Evolutionary conservation across 805 yeast species (phyloP), one percentile per base, ranked within the genome.

Genomic region (Monosporozyma servazzii): DNA sequence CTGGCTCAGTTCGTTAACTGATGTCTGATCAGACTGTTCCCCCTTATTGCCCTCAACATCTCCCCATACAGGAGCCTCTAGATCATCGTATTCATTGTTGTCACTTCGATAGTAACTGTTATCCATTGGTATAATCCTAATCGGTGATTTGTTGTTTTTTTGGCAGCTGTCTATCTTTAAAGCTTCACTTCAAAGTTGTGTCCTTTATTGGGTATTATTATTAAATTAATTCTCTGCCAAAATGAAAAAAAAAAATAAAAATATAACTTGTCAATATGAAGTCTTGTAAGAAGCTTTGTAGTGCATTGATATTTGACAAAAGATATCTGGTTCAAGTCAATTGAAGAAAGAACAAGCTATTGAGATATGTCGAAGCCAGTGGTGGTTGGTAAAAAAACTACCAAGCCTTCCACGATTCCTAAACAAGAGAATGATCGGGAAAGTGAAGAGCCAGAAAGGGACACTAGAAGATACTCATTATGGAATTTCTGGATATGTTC

Each of bases 401-500:
- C 11, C 9, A 42, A 23, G 15, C 10, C 18, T 23, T 42, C 30
- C 1, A 18, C 15, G 20, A 23, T n/a, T 21, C 18, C 37, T 18
- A 18, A 48, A 37, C 23, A 37, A 18, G 41, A 18, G 17, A 17
- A 11, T 13, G 15, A 17, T 11, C 17, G 11, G 40, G 18, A 36
- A 37, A 7, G 11, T 37, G 25, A 41, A 11, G 27, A 20, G 15
- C 9, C 17, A 15, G 30, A 21, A n/a, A 50, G 29, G 20, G 33
- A 44, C 8, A 50, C 53, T 29, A 59, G 63, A 47, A 55, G 66
- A 47, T 77, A 72, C 62, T 78, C 86, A 1, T 68, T 83, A 15
- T 77, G 81, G 79, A 80, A 82, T 62, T 78, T 82, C 18, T 82
- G 85, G 79, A 77, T 83, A 9, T 84, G 86, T 3, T 73, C 82